Percentiles rank a stretch among this genome's conserved stretches.
Conservation (phyloP, 805 yeast species). For the Saturnispora quitensis region DNA sequence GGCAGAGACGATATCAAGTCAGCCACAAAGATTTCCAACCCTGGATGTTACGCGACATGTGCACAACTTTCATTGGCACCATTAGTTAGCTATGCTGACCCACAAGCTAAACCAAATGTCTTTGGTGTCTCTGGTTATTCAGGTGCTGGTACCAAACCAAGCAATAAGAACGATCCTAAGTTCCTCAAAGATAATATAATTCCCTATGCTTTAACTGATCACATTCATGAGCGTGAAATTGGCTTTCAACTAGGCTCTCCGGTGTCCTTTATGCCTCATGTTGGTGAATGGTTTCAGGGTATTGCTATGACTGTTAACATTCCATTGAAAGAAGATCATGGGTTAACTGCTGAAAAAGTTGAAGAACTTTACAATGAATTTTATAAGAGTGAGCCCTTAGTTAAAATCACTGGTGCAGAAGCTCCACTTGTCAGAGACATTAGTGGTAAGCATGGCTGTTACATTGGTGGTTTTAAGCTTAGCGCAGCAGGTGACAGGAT, state of each 20-base stretch:
- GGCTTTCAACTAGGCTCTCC: constrained; percentile 66
- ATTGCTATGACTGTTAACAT: constrained; percentile 86
- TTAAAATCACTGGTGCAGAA: constrained; percentile 84
- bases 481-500: constrained; percentile 83
- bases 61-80: constrained; percentile 93
- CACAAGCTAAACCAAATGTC: constrained; percentile 67
- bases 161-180: constrained; percentile 83
- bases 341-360: constrained; percentile 68
- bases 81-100: constrained; percentile 42
- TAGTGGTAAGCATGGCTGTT: constrained; percentile 90
- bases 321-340: constrained; percentile 57
- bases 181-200: constrained; percentile 73
- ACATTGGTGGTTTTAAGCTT: constrained; percentile 92
- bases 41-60: constrained; percentile 99
- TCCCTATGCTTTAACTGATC: constrained; percentile 94
- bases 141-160: constrained; percentile 99
- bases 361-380: constrained; percentile 80
- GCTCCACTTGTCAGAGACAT: constrained; percentile 89
- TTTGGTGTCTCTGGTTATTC: constrained; percentile 98
- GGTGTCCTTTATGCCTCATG: constrained; percentile 93
- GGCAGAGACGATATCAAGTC: constrained; percentile 55
- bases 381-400: constrained; percentile 77
- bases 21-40: constrained; percentile 84
- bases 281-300: constrained; percentile 99
- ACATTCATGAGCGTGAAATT: constrained; percentile 92